Percentiles rank a stretch among this genome's conserved stretches.
Evolutionary conservation across 1,284 basidiomycete genomes (phyloP).

Genomic region (Heterobasidion irregulare): DNA sequence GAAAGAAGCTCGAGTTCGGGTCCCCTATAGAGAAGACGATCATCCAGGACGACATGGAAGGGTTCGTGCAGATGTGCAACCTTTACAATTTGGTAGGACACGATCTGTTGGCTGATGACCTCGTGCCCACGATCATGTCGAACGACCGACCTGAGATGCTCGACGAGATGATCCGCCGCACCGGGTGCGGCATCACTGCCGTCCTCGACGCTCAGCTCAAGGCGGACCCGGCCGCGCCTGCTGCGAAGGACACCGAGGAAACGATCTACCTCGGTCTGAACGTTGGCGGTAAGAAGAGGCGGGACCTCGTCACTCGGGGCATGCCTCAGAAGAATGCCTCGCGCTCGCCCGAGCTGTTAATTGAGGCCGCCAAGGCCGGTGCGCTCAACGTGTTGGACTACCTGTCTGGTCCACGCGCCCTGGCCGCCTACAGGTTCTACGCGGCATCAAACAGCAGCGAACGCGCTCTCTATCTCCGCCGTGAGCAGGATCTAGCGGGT

Average conservation of each 20-base stretch:
- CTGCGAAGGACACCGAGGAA: constrained; percentile 12
- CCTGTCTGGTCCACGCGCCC: constrained; percentile 25
- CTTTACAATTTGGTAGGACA: constrained; percentile 27
- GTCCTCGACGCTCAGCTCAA: constrained; percentile 18
- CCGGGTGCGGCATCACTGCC: constrained; percentile 36
- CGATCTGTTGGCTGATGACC: constrained; percentile 2
- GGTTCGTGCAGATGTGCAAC: constrained; percentile 36
- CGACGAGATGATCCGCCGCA: constrained; percentile 44
- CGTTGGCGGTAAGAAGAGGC: constrained; percentile 52
- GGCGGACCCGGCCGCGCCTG: constrained; percentile 20
- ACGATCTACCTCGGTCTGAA: constrained; percentile 47
- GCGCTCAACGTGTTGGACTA: constrained; percentile 36
- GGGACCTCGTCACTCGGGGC: constrained; percentile 29
- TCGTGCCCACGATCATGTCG: constrained; percentile 22
- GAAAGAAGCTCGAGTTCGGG: background rate
- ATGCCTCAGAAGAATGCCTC: background rate
- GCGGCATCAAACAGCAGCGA: constrained; percentile 31
- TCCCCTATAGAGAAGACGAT: constrained; percentile 27
- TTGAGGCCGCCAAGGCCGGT: constrained; percentile 28
- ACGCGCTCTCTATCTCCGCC: constrained; percentile 27
- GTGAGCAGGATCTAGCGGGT: constrained; percentile 26
- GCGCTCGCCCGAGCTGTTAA: constrained; percentile 23
- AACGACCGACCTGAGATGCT: constrained; percentile 39
- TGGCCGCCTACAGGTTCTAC: constrained; percentile 33
- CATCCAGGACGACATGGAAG: constrained; percentile 37